phyloP scores from a whole-genome alignment of 768 basidiomycete species.

The Boletellus sp. region DNA sequence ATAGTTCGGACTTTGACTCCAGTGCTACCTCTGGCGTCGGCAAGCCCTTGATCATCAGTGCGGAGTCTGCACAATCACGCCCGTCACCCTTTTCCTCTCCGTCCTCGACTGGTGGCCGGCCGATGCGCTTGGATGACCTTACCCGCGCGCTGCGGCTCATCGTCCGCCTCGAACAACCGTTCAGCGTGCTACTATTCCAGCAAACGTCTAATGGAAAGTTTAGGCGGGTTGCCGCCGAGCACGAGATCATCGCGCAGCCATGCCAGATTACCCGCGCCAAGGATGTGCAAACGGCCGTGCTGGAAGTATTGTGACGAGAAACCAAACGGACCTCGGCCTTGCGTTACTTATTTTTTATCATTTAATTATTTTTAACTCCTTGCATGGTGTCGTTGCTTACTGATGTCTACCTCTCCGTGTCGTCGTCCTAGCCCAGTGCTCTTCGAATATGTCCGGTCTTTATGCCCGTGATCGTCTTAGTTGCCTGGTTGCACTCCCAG shows the following conservation, averaged over 20 bases:
- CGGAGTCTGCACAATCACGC: slow-evolving; percentile 1
- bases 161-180: slow-evolving; percentile 11
- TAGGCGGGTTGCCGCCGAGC: slow-evolving; percentile 20
- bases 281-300: slow-evolving; percentile 10
- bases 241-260: slow-evolving; percentile 11
- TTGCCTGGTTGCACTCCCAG: too few species aligned
- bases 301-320: slow-evolving; percentile 1
- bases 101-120: slow-evolving; percentile 1
- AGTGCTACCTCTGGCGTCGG: not conserved
- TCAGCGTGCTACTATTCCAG: slow-evolving; percentile 9
- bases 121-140: slow-evolving; percentile 2
- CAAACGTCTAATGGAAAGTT: slow-evolving; percentile 1
- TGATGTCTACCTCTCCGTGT: not conserved
- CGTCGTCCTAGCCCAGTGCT: not conserved
- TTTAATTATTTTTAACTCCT: not conserved
- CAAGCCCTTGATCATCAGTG: not conserved
- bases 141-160: slow-evolving; percentile 12
- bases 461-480: too few species aligned
- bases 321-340: not conserved
- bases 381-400: not conserved
- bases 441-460: too few species aligned
- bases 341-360: not conserved
- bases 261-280: slow-evolving; percentile 1
- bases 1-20: not conserved
- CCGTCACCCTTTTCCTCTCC: not conserved